Percentiles rank a stretch among this genome's conserved stretches.
These are phyloP conservation scores for Adansonia madagascariensis DNA, from an alignment of 441 rosid species.

Conservation along the genomic window DNA sequence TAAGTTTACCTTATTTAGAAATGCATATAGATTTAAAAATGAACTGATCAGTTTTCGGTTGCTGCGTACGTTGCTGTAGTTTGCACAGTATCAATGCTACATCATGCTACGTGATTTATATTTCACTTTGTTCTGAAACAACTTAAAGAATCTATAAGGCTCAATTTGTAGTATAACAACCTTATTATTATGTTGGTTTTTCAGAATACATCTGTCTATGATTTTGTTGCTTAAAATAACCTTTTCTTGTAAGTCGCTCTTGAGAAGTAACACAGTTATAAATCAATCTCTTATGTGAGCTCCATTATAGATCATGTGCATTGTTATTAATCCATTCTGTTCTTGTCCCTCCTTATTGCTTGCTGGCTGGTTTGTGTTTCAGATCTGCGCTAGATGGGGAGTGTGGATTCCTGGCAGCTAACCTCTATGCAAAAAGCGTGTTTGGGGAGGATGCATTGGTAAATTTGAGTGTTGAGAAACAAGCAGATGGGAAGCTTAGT, in stretches of 20 bases:
- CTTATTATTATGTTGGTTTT: neutral
- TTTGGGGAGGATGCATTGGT: constrained; percentile 93
- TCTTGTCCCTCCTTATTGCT: neutral
- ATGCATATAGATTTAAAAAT: neutral
- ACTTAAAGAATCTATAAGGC: neutral
- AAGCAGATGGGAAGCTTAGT: constrained; percentile 66
- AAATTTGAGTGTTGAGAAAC: constrained; percentile 84
- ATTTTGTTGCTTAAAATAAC: neutral
- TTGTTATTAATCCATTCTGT: neutral
- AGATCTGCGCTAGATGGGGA: constrained; percentile 89
- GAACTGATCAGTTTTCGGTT: neutral
- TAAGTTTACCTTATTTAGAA: constrained; percentile 41
- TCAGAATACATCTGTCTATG: neutral
- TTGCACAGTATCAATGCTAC: neutral
- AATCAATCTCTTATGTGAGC: neutral
- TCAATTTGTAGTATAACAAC: neutral
- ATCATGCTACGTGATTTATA: neutral
- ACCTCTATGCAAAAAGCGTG: constrained; percentile 89
- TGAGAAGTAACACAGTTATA: neutral
- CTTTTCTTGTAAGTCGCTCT: neutral
- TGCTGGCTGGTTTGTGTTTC: constrained; percentile 31
- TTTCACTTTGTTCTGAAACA: neutral
- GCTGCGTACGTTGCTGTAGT: neutral
- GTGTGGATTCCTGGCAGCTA: constrained; percentile 87
- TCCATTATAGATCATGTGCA: neutral